Base-by-base conservation (phyloP, 768 basidiomycete species). In the Rhodotorula paludigena region DNA sequence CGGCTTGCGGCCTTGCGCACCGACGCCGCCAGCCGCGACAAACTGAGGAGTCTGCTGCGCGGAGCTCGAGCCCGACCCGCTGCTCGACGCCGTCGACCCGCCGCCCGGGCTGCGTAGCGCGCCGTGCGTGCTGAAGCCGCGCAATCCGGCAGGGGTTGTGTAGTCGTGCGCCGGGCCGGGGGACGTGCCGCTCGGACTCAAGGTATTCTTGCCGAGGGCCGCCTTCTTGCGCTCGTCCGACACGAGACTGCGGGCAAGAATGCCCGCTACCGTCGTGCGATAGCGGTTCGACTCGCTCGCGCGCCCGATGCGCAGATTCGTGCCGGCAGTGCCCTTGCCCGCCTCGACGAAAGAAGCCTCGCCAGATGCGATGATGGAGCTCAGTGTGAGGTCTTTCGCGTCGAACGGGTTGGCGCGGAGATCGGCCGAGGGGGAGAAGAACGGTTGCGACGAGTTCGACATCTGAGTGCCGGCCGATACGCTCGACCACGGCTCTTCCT, bases 401-500 rank as follows among this genome's bases (percentile, higher is more conserved):
- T 67, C 66, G 56, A 62, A 58, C 18, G 66, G 66, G 25, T 67
- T 62, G 32, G 59, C 32, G 39, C 66, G 60, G 15, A 32, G 16
- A 9, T 55, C 60, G 32, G 60, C 32, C 9, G 36, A 33, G 7
- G 44, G 39, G 18, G 64, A 51, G 55, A 70, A 70, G 63, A 64
- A 64, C 25, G 68, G 58, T 25, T 57, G 62, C 23, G 58, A 60
- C 5, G 59, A 52, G 38, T 47, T 30, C 44, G 51, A 63, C 9
- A 32, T 30, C 21, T 57, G 56, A 3, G 59, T 49, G 15, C 47
- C 33, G 30, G 38, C 58, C 35, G 62, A 60, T 5, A 54, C 47
- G n/a, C 28, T 30, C 48, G 48, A 12, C 68, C 68, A 70, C 18
- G 60, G 63, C 30, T 62, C 68, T 16, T 70, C 68, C 15, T 65